Evolutionary conservation across 2,329 filamentous ascomycete genomes (phyloP).

Genomic region (Beauveria caledonica): DNA sequence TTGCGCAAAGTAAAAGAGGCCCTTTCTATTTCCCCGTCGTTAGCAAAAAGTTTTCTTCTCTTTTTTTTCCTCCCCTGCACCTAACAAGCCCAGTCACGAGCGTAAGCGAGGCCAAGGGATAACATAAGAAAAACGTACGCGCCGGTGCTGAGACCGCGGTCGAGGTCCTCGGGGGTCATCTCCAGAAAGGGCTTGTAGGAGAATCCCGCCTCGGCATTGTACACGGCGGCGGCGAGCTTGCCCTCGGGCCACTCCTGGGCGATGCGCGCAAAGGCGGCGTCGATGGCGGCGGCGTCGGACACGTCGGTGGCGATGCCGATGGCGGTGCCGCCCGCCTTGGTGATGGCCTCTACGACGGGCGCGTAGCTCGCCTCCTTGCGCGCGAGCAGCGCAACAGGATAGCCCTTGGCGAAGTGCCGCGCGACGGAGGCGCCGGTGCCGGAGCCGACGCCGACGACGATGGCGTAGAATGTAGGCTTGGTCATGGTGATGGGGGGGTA

Average conservation of each 20-base stretch:
- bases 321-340: conserved; percentile 56
- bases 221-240: conserved; percentile 57
- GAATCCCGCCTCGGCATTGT: conserved; percentile 54
- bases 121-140: conserved; percentile 35
- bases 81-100: neutral
- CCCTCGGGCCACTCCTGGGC: conserved; percentile 47
- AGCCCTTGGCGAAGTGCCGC: conserved; percentile 52
- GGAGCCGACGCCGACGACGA: conserved; percentile 65
- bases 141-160: conserved; percentile 35
- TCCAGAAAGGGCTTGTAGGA: conserved; percentile 51
- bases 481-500: conserved; percentile 18
- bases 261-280: conserved; percentile 54
- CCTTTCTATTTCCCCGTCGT: conserved; percentile 35
- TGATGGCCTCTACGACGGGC: conserved; percentile 61
- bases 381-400: conserved; percentile 68
- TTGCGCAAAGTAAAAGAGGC: conserved; percentile 71
- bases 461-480: conserved; percentile 47
- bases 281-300: conserved; percentile 37
- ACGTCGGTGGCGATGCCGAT: conserved; percentile 55
- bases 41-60: neutral
- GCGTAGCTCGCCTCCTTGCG: conserved; percentile 58
- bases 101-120: neutral
- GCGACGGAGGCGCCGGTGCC: conserved; percentile 51
- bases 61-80: too few species aligned
- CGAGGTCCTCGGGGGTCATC: conserved; percentile 40